Base-by-base conservation (phyloP, 805 yeast species). In the Candida nonsorbophila region DNA sequence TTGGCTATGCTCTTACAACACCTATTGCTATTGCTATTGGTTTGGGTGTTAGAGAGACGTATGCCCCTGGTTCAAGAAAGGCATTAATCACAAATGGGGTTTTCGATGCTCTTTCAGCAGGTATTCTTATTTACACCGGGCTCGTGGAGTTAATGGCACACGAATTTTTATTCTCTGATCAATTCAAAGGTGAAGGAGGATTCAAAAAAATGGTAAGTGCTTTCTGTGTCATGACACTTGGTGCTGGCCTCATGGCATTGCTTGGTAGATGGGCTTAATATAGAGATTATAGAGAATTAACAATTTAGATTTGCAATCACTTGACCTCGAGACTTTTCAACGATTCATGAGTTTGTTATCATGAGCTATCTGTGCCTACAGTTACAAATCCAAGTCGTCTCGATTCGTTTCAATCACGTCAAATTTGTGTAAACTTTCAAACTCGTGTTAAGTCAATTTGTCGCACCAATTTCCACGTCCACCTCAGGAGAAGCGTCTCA, bases 1-100 rank as follows among this genome's bases (percentile, higher is more conserved):
- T 53, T 2, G 72, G 55, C 6, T 79, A 63, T 47, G 55, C 75
- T 2, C 25, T 81, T 4, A 66, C 80, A 9, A 79, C 92, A 0
- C 94, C 94, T 1, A 58, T 82, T 25, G 81, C 90, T 3, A 72
- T 81, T 41, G 87, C 82, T 3, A 75, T 82, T 41, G 95, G 95
- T 22, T 55, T 85, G 20, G 87, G 87, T 24, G 84, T 81, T 4
- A 72, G 90, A 45, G 53, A 67, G 21, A 53, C 77, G 6, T 82
- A 77, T 47, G 66, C 71, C 24, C 77, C 83, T 24, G 73, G 69
- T 7, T 70, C 83, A 9, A 59, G 74, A 46, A 68, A 56, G 1
- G 74, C 84, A 2, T 60, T 79, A 31, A 72, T 81, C 33, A 67
- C 83, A 2, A 79, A 76, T 32, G 94, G 94, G 27, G 67, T 73